Conservation (phyloP, 768 basidiomycete genomes). For the Boletus pseudopeckii region DNA sequence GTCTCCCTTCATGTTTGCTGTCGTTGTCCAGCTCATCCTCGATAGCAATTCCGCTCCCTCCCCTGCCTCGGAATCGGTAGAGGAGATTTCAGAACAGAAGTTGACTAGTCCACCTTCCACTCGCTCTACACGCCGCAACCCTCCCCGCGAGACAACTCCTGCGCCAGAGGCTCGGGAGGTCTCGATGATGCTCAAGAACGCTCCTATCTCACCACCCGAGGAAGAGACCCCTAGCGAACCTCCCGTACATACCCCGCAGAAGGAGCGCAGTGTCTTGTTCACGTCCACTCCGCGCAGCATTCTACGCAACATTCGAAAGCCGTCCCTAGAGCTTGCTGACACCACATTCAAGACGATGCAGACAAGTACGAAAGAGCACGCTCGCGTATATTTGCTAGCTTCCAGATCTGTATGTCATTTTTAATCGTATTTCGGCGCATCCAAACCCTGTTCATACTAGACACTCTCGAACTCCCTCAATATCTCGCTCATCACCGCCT, state of each 20-base stretch:
- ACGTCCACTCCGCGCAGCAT: slow-evolving; percentile 30
- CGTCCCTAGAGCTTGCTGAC: slow-evolving; percentile 20
- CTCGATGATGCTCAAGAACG: slow-evolving; percentile 49
- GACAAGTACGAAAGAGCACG: slow-evolving; percentile 16
- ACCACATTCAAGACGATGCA: slow-evolving; percentile 22
- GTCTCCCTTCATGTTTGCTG: background rate
- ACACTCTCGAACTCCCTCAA: slow-evolving; percentile 64
- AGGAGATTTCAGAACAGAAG: slow-evolving; percentile 15
- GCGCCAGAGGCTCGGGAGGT: slow-evolving; percentile 48
- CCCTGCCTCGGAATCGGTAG: slow-evolving; percentile 10
- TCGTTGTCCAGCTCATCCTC: background rate
- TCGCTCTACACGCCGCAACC: slow-evolving; percentile 22
- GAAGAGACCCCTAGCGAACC: slow-evolving; percentile 5
- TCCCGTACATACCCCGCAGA: slow-evolving; percentile 13
- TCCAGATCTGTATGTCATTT: slow-evolving; percentile 28
- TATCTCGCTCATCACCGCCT: slow-evolving; percentile 53
- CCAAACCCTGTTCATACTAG: slow-evolving; percentile 28
- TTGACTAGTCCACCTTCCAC: slow-evolving; percentile 16
- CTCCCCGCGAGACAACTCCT: slow-evolving; percentile 42
- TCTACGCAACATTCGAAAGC: slow-evolving; percentile 20
- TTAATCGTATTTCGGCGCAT: background rate
- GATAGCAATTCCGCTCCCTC: slow-evolving; percentile 17
- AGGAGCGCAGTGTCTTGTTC: slow-evolving; percentile 12
- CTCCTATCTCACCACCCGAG: slow-evolving; percentile 38
- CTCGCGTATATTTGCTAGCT: slow-evolving; percentile 17